Evolutionary conservation across 2,329 filamentous ascomycete species (phyloP), one percentile per base, ranked within the genome.

Genomic region (Fusarium euwallaceae): DNA sequence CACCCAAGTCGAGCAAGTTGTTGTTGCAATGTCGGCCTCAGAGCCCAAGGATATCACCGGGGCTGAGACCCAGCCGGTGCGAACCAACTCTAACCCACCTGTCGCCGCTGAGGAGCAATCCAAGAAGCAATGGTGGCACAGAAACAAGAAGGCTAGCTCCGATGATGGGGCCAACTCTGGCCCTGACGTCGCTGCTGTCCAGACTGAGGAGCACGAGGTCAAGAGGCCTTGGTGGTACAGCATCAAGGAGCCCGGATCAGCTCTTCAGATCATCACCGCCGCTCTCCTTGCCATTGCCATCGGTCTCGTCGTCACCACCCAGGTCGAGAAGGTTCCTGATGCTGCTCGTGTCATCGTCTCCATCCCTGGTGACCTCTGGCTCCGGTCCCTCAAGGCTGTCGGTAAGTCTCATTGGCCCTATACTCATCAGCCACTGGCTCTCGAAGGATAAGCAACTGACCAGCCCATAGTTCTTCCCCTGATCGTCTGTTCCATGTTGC

Each of bases 401-500:
- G 86, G 86, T 86, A 77, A 70, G 84, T 82, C 36, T 11, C 22
- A 6, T 2, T 10, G 4, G 14, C 6, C 29, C 20, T 41, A 17
- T 11, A 45, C 22, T 10, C 32, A 20, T 14, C 4, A 34, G 27
- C 12, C 58, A 12, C 11, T 16, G 7, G 29, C 24, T 37, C 29
- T 43, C 17, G n/a, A 32, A 34, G 51, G n/a, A 20, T 4, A 12
- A 1, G 12, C 16, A 2, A 20, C 70, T 76, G 7, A 74, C 64
- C 20, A 39, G 6, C 34, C 24, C 17, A 17, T 6, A 87, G 87
- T 89, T 1, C 81, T 89, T 2, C 87, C 87, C 2, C 78, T 89
- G 64, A 89, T 89, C 48, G 81, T 88, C 29, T 85, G 83, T 9
- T 87, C 87, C 27, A 88, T 89, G 82, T 85, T 89, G 56, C 81